Percentiles rank a stretch among this genome's conserved stretches.
These are phyloP conservation scores for Lolium rigidum DNA, from an alignment of 176 grass and related monocot species.

Conservation along the genomic window DNA sequence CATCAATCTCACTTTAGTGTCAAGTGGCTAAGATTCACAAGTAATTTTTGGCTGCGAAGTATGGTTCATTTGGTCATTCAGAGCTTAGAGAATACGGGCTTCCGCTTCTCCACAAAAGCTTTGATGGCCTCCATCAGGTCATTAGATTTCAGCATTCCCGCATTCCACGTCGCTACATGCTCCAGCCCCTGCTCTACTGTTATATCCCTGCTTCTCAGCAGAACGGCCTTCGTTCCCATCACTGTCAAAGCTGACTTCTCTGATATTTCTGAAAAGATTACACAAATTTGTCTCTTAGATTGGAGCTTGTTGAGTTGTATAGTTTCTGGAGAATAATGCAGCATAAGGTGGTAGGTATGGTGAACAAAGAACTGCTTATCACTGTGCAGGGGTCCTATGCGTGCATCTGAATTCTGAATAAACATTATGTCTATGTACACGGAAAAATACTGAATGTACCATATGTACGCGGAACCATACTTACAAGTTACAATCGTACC, in stretches of 20 bases:
- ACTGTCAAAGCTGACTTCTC: conserved; percentile 79
- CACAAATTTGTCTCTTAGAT: background rate
- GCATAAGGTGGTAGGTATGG: background rate
- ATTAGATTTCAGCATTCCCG: conserved; percentile 73
- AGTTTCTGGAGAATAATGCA: background rate
- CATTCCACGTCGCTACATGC: conserved; percentile 86
- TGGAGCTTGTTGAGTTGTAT: background rate
- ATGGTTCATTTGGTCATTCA: conserved; percentile 43
- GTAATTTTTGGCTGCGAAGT: background rate
- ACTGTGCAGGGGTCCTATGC: background rate
- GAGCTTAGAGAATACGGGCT: conserved; percentile 84
- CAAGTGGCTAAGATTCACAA: conserved; percentile 1
- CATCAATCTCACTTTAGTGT: conserved; percentile 18
- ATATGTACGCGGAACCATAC: background rate
- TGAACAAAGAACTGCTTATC: background rate
- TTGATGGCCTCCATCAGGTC: conserved; percentile 83
- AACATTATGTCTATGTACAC: background rate
- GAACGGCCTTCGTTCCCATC: conserved; percentile 84
- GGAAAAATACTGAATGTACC: background rate
- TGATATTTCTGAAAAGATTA: conserved; percentile 62
- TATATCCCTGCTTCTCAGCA: conserved; percentile 83
- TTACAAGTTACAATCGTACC: background rate
- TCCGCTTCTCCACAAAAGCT: conserved; percentile 69
- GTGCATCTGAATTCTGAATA: background rate
- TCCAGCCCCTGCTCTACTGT: conserved; percentile 89